Conservation (phyloP, 2,329 filamentous ascomycete species). For the Cyanodermella asteris region DNA sequence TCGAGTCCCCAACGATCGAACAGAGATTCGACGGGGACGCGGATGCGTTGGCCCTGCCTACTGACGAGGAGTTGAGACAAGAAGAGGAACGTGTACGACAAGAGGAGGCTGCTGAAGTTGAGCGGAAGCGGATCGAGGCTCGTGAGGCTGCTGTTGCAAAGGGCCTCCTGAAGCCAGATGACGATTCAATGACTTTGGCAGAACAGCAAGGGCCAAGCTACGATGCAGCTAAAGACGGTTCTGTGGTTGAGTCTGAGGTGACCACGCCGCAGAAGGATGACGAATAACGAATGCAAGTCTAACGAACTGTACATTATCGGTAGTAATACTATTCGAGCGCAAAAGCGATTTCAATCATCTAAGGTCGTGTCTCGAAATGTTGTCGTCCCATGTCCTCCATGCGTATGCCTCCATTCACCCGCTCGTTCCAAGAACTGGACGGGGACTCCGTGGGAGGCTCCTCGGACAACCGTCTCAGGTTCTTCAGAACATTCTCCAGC, state of each 20-base stretch:
- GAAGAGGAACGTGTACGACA: slow-evolving; percentile 32
- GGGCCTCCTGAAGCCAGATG: slow-evolving; percentile 21
- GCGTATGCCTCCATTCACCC: too few relatives aligned
- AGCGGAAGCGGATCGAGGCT: slow-evolving; percentile 31
- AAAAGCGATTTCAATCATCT: too few relatives aligned
- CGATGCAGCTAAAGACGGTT: slow-evolving; percentile 2
- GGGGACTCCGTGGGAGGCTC: too few relatives aligned
- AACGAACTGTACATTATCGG: too few relatives aligned
- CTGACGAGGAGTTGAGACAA: slow-evolving; percentile 31
- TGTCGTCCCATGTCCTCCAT: too few relatives aligned
- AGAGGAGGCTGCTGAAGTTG: slow-evolving; percentile 34
- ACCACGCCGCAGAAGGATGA: too few relatives aligned
- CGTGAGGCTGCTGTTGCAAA: slow-evolving; percentile 30
- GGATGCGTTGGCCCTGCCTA: slow-evolving; percentile 16
- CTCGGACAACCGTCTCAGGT: too few relatives aligned
- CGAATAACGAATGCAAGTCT: too few relatives aligned
- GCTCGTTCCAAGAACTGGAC: too few relatives aligned
- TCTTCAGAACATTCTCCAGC: too few relatives aligned
- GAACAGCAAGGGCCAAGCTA: neutral
- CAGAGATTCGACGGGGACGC: slow-evolving; percentile 12
- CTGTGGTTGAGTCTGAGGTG: slow-evolving; percentile 2
- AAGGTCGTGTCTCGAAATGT: too few relatives aligned
- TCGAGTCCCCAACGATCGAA: slow-evolving; percentile 11
- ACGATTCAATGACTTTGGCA: slow-evolving; percentile 6
- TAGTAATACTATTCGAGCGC: too few relatives aligned